Conservation (phyloP, 2,329 filamentous ascomycete species). For the Penicillium olsonii region DNA sequence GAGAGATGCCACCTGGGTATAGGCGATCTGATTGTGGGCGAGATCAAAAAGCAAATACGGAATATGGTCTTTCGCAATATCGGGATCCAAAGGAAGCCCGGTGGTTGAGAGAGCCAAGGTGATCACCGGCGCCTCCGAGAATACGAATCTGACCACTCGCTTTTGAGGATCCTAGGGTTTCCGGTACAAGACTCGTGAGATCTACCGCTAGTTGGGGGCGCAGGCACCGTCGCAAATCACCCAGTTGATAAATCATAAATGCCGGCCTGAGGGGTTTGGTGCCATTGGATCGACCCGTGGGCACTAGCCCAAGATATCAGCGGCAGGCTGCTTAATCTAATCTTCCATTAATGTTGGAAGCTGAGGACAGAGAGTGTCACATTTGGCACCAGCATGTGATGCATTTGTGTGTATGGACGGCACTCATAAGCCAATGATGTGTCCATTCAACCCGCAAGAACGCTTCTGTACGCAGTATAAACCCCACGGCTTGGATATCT, state of each 20-base stretch:
- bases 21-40: too few relatives aligned
- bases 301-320: background rate
- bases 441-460: slow-evolving; percentile 2
- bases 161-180: background rate
- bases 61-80: background rate
- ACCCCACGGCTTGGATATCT: slow-evolving; percentile 4
- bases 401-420: background rate
- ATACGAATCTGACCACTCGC: background rate
- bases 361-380: slow-evolving; percentile 1
- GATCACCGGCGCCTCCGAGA: background rate
- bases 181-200: background rate
- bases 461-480: slow-evolving; percentile 9
- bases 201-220: slow-evolving; percentile 5
- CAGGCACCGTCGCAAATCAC: slow-evolving; percentile 1
- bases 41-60: background rate
- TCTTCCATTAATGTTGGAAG: background rate
- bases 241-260: slow-evolving; percentile 7
- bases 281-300: slow-evolving; percentile 4
- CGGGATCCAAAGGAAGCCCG: background rate
- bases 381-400: background rate
- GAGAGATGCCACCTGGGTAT: too few relatives aligned
- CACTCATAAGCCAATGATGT: slow-evolving; percentile 2
- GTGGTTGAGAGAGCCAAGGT: background rate
- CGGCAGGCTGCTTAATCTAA: background rate
- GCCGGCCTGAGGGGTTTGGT: background rate